Evolutionary conservation across 208 protist species (phyloP).

Genomic region (Kentomonas sorsogonicus): DNA sequence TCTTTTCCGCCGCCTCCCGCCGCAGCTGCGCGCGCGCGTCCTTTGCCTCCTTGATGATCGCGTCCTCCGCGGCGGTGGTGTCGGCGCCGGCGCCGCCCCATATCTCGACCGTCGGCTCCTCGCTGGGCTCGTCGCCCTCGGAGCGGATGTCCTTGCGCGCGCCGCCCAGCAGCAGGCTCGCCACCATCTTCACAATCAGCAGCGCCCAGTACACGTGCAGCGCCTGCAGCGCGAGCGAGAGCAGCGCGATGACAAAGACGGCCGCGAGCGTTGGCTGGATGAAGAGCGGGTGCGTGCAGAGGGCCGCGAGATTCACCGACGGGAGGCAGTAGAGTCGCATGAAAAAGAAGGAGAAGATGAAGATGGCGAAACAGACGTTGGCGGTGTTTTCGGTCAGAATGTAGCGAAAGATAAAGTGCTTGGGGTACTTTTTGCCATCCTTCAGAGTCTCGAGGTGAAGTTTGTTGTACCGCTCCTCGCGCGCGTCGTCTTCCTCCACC

Average conservation of each 20-base stretch:
- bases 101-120: slow-evolving; percentile 14
- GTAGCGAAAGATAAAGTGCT: slow-evolving; percentile 29
- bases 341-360: slow-evolving; percentile 52
- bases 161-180: slow-evolving; percentile 19
- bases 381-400: slow-evolving; percentile 25
- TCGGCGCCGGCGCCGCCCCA: too few relatives aligned
- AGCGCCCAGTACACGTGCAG: slow-evolving; percentile 65
- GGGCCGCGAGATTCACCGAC: slow-evolving; percentile 20
- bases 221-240: slow-evolving; percentile 45
- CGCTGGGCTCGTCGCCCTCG: slow-evolving; percentile 34
- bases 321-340: slow-evolving; percentile 61
- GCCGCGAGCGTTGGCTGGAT: slow-evolving; percentile 33
- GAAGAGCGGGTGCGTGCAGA: too few relatives aligned
- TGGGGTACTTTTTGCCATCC: too few relatives aligned
- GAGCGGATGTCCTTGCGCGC: slow-evolving; percentile 53
- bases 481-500: slow-evolving; percentile 22
- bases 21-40: too few relatives aligned
- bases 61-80: slow-evolving; percentile 1
- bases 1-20: not conserved
- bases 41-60: too few relatives aligned
- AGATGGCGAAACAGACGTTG: slow-evolving; percentile 42
- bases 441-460: not conserved
- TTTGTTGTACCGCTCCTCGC: slow-evolving; percentile 18
- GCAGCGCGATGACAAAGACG: slow-evolving; percentile 48
- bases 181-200: slow-evolving; percentile 43